Base-by-base conservation (phyloP, 495 filamentous ascomycete genomes). In the Sordaria brevicollis region DNA sequence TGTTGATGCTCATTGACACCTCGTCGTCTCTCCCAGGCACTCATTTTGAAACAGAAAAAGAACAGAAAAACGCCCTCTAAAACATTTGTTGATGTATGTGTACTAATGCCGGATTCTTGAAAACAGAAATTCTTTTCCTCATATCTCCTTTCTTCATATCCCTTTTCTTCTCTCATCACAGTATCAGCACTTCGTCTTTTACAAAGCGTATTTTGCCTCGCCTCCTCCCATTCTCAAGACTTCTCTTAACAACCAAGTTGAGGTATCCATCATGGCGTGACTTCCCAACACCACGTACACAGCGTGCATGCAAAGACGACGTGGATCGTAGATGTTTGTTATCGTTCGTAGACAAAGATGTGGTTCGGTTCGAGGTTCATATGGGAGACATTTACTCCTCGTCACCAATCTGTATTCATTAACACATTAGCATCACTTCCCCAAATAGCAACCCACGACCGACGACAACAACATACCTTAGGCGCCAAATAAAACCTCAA, bases 401-500 rank as follows among this genome's bases (percentile, higher is more conserved):
- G 69, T 97, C 94, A 67, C 94, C 93, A 79, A 97, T 94, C 92
- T 94, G 73, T 38, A 71, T 33, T 31, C 49, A 29, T 62, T 9
- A 17, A 62, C 29, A 6, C 2, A 31, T 74, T 70, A 77, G 71
- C 21, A 11, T 25, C 34, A 21, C 10, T 21, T 21, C 19, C 66
- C 36, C 4, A 4, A 66, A 29, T 67, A 43, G 13, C 29, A 57
- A 6, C 41, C 31, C n/a, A 25, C n/a, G n/a, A n/a, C n/a, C n/a
- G 19, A 49, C 35, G 65, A n/a, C 65, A 66, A 41, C 5, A 39
- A 81, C 85, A 65, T 82, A 93, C 91, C 93, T 99, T 99, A 67
- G 95, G 95, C 74, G 95, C 95, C 68, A 99, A 89, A 81, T 97
- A 99, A 88, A 97, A 99, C 72, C 96, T 85, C 78, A 99, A 81